These are phyloP conservation scores for Aureobasidium zeae DNA, from an alignment of 2,329 filamentous ascomycete species.

Conservation along the genomic window DNA sequence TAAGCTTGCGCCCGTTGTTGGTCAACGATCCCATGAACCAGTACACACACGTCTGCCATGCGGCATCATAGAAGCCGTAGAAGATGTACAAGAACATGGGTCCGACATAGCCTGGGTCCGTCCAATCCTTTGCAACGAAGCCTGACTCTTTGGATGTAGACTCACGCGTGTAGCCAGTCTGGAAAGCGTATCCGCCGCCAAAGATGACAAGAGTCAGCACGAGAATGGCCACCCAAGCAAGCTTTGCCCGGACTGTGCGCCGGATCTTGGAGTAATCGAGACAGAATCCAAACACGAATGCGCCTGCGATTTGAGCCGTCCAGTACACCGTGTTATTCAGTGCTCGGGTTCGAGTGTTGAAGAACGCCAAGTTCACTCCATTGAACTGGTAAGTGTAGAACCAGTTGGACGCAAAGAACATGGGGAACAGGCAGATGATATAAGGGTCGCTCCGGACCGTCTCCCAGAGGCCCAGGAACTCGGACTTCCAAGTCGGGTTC, in stretches of 20 bases:
- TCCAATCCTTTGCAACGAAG: constrained; percentile 53
- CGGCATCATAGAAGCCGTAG: constrained; percentile 81
- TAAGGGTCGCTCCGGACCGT: constrained; percentile 62
- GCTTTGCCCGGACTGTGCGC: constrained; percentile 59
- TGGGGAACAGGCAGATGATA: constrained; percentile 67
- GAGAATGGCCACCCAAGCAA: constrained; percentile 53
- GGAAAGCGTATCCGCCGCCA: constrained; percentile 75
- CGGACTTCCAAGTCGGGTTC: constrained; percentile 76
- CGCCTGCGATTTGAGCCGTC: constrained; percentile 67
- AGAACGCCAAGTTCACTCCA: constrained; percentile 58
- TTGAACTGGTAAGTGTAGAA: constrained; percentile 67
- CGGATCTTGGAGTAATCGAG: constrained; percentile 53
- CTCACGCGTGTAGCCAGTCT: constrained; percentile 48
- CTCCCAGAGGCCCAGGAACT: constrained; percentile 66
- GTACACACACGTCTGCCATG: constrained; percentile 85
- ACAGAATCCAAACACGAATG: constrained; percentile 60
- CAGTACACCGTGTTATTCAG: constrained; percentile 76
- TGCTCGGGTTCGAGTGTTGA: constrained; percentile 65
- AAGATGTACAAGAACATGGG: constrained; percentile 87
- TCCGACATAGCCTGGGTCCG: constrained; percentile 56
- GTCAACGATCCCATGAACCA: constrained; percentile 93
- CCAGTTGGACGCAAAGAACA: constrained; percentile 73
- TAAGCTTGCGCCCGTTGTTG: constrained; percentile 84
- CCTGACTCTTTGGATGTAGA: constrained; percentile 20
- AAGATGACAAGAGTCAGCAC: constrained; percentile 66